A percentile compares a stretch with the other conserved stretches of the same genome.
Evolutionary conservation across 805 yeast species (phyloP).

Genomic region (Nakazawaea ernobii): DNA sequence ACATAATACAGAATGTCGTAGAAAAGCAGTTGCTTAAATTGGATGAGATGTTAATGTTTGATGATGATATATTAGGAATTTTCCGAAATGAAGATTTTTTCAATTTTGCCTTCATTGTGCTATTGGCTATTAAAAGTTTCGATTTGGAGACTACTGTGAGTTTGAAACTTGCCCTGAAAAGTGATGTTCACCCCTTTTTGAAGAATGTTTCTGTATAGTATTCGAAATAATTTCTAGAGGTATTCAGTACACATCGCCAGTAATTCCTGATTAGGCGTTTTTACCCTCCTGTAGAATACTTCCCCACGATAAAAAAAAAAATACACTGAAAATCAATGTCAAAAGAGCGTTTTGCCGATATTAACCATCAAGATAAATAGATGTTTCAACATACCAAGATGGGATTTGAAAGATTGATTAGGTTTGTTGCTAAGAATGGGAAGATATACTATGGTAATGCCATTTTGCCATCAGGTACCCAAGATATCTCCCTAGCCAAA

Average conservation of each 20-base stretch:
- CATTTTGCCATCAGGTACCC: constrained; percentile 25
- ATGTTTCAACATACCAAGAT: not conserved
- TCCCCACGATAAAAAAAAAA: not conserved
- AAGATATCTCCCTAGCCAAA: constrained; percentile 32
- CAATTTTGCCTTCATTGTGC: constrained; percentile 1
- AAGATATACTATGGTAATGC: constrained; percentile 43
- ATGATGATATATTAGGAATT: constrained; percentile 4
- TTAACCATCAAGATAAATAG: no score
- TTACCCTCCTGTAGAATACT: not conserved
- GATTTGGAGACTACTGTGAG: not conserved
- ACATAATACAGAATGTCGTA: not conserved
- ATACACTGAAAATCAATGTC: not conserved
- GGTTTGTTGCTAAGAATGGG: constrained; percentile 42
- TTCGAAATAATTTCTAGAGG: not conserved
- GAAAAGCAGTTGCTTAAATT: not conserved
- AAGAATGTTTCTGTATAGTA: not conserved
- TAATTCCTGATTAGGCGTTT: not conserved
- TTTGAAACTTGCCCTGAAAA: not conserved
- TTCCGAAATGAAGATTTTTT: constrained; percentile 7
- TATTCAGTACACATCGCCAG: not conserved
- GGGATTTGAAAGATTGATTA: constrained; percentile 25
- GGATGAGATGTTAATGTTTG: not conserved
- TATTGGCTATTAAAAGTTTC: not conserved
- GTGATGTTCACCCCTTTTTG: not conserved
- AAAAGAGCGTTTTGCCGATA: no score